Evolutionary conservation across 1,139 yeast species (phyloP).

Genomic region (Blastobotrys apis): DNA sequence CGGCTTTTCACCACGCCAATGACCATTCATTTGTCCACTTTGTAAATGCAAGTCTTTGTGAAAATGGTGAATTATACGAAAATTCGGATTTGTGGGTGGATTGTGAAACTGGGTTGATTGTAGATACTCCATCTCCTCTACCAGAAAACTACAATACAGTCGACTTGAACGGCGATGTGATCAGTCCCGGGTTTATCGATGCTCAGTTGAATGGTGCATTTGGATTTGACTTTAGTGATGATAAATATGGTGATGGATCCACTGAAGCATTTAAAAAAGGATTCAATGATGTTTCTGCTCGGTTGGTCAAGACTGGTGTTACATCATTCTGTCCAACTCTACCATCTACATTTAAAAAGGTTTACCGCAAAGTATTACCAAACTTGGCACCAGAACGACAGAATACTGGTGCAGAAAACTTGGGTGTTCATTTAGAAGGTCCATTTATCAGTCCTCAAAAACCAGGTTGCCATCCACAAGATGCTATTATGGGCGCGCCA

Average conservation of each 20-base stretch:
- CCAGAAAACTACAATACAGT: slow-evolving; percentile 29
- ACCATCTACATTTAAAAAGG: slow-evolving; percentile 52
- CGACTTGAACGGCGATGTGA: slow-evolving; percentile 47
- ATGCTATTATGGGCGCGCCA: slow-evolving; percentile 49
- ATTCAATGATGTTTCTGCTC: slow-evolving; percentile 23
- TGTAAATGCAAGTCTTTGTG: slow-evolving; percentile 52
- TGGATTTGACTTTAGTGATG: slow-evolving; percentile 53
- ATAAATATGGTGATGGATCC: slow-evolving; percentile 38
- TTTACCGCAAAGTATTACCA: slow-evolving; percentile 51
- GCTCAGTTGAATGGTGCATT: slow-evolving; percentile 60
- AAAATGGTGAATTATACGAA: slow-evolving; percentile 43
- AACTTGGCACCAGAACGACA: slow-evolving; percentile 41
- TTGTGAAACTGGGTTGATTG: slow-evolving; percentile 44
- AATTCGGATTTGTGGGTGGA: slow-evolving; percentile 48
- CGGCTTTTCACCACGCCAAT: slow-evolving; percentile 10
- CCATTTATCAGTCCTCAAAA: slow-evolving; percentile 54
- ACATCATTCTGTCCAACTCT: slow-evolving; percentile 60
- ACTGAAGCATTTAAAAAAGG: slow-evolving; percentile 30
- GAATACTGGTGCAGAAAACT: slow-evolving; percentile 44
- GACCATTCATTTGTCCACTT: slow-evolving; percentile 28
- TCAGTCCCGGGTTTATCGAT: slow-evolving; percentile 60
- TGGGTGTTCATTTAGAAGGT: slow-evolving; percentile 66
- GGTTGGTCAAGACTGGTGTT: slow-evolving; percentile 51
- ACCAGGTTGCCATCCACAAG: slow-evolving; percentile 61
- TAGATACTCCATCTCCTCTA: slow-evolving; percentile 28